These are phyloP conservation scores for Eucalyptus viminalis DNA, from an alignment of 345 rosid genomes.

Conservation along the genomic window DNA sequence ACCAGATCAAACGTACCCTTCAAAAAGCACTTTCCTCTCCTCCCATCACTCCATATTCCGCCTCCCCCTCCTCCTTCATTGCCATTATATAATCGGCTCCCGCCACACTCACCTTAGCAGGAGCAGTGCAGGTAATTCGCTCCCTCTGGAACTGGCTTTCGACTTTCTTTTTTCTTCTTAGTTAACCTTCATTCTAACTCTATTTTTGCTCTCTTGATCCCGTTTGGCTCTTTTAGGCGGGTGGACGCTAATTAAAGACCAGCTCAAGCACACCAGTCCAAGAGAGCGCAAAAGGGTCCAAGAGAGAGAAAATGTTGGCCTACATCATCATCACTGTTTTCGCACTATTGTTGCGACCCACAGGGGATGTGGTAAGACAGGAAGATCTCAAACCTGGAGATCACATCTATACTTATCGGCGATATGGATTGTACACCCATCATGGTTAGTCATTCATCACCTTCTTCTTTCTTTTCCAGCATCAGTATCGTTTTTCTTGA, in stretches of 20 bases:
- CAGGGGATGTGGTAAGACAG: background rate
- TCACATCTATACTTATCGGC: background rate
- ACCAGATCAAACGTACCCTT: fast-evolving
- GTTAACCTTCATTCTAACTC: background rate
- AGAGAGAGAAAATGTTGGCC: background rate
- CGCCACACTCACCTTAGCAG: too few species aligned
- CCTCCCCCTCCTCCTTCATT: too few species aligned
- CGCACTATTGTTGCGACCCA: background rate
- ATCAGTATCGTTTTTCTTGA: background rate
- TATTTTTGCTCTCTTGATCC: background rate
- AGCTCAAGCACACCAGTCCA: background rate
- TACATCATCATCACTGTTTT: background rate
- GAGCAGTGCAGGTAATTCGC: too few species aligned
- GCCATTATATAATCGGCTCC: too few species aligned
- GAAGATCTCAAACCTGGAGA: background rate
- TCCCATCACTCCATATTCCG: too few species aligned
- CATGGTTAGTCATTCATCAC: background rate
- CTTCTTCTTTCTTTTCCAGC: background rate
- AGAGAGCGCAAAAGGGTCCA: background rate
- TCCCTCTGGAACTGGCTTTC: background rate
- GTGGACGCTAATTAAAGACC: background rate
- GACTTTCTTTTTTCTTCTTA: background rate
- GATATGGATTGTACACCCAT: background rate
- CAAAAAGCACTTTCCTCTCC: too few species aligned
- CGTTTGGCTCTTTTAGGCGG: background rate